These are phyloP conservation scores for Eucalyptus cloeziana DNA, from an alignment of 345 rosid species.

Conservation along the genomic window DNA sequence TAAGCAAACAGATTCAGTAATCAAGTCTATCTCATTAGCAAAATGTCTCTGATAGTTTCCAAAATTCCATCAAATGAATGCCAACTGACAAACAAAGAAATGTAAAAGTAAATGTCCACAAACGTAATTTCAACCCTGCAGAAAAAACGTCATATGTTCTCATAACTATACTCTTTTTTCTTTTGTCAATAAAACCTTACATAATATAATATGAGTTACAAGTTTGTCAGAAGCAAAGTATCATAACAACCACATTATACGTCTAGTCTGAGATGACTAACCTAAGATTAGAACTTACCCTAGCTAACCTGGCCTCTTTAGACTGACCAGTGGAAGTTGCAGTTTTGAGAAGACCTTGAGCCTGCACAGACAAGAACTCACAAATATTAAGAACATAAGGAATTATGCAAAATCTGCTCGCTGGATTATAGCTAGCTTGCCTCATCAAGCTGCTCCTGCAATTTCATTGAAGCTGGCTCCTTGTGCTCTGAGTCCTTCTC, in stretches of 20 bases:
- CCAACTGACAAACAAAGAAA: neutral
- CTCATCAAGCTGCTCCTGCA: conserved; percentile 94
- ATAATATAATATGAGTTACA: neutral
- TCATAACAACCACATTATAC: neutral
- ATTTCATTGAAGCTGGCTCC: conserved; percentile 24
- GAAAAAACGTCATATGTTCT: neutral
- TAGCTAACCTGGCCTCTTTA: conserved; percentile 95
- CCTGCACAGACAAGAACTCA: conserved; percentile 31
- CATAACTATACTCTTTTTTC: neutral
- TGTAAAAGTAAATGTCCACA: neutral
- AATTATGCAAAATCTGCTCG: neutral
- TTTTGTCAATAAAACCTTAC: neutral
- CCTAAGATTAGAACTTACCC: conserved; percentile 44
- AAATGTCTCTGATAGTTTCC: neutral
- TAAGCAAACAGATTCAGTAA: neutral
- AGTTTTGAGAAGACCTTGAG: conserved; percentile 89
- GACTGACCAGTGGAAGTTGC: conserved; percentile 84
- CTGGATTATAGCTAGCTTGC: conserved; percentile 15
- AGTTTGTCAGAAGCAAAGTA: neutral
- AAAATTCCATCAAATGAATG: neutral
- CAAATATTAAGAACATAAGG: neutral
- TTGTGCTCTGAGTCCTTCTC: conserved; percentile 30
- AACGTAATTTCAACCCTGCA: neutral
- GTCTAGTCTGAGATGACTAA: neutral
- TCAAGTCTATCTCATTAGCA: neutral